Evolutionary conservation across 345 rosid species (phyloP), one percentile per base, ranked within the genome.

Genomic region (Acer negundo): DNA sequence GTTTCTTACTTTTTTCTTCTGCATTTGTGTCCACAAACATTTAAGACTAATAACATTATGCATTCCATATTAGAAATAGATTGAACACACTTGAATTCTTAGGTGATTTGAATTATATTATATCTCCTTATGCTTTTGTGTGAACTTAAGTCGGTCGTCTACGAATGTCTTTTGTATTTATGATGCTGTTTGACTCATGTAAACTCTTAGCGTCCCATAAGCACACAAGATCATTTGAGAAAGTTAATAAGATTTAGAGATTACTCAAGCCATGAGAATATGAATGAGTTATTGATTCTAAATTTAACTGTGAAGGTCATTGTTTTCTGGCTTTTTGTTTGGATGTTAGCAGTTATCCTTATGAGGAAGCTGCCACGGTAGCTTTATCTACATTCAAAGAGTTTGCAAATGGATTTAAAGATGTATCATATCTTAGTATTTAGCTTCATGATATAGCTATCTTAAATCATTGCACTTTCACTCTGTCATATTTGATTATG

Each of bases 331-430:
- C n/a, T 63, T 17, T 1, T 62, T 6, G 16, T 75, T 59, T 10
- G 10, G 24, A 58, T 10, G 38, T 17, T 49, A 17, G 62, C 79
- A 95, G 98, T 66, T 95, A 95, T 82, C 99, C 99, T 72, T 79
- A 72, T n/a, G 91, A 93, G 31, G 97, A 92, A 83, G 98, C 99
- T 74, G 97, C 98, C 67, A n/a, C 61, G 1, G 78, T 92, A 44
- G 88, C 98, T 68, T 85, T 95, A 82, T 92, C 98, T 35, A 86
- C 93, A 0, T 77, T 87, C 68, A 92, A 87, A 83, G 97, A 92
- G 74, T 90, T 85, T 69, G 85, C 83, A 0, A 72, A 82, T 75
- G 97, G 84, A 74, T 75, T 96, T 44, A 94, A 90, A 85, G 99
- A 96, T 97, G 98, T 95, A 87, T 62, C 17, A 6, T 11, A 19